Conservation (phyloP, 2,329 filamentous ascomycete genomes). For the Calonectria multiphialidica region DNA sequence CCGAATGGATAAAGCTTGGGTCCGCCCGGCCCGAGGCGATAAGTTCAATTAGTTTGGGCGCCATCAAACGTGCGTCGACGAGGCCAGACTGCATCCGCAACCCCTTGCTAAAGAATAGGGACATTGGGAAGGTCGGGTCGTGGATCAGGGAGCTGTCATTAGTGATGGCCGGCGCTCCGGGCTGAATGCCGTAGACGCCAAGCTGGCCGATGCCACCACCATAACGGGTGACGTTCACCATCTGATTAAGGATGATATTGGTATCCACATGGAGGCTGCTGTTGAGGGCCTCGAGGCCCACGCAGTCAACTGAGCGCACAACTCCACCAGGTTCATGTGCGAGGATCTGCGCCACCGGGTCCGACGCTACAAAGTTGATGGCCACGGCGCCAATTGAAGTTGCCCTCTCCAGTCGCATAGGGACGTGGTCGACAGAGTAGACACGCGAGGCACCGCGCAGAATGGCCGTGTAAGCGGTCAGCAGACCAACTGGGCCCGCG, state of each 20-base stretch:
- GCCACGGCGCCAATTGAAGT: too few species aligned
- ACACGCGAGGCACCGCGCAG: too few species aligned
- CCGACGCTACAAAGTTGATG: too few species aligned
- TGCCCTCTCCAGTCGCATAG: too few species aligned
- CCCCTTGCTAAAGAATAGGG: neutral
- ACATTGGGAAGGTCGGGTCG: neutral
- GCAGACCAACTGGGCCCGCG: too few species aligned
- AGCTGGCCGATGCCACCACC: neutral
- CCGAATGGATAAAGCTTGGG: too few species aligned
- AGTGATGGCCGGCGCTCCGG: neutral
- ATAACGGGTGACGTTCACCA: neutral
- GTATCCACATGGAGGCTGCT: neutral
- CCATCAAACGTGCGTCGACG: neutral
- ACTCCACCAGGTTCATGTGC: neutral
- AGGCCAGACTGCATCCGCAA: neutral
- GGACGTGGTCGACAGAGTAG: too few species aligned
- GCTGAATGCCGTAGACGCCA: neutral
- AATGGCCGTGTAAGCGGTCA: too few species aligned
- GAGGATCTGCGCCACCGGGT: too few species aligned
- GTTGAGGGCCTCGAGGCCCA: neutral
- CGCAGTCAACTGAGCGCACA: neutral
- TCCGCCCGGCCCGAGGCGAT: neutral
- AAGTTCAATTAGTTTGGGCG: neutral
- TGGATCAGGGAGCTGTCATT: neutral
- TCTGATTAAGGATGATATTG: neutral